Evolutionary conservation across 345 rosid species (phyloP), one percentile per base, ranked within the genome.

Genomic region (Hypericum perforatum): DNA sequence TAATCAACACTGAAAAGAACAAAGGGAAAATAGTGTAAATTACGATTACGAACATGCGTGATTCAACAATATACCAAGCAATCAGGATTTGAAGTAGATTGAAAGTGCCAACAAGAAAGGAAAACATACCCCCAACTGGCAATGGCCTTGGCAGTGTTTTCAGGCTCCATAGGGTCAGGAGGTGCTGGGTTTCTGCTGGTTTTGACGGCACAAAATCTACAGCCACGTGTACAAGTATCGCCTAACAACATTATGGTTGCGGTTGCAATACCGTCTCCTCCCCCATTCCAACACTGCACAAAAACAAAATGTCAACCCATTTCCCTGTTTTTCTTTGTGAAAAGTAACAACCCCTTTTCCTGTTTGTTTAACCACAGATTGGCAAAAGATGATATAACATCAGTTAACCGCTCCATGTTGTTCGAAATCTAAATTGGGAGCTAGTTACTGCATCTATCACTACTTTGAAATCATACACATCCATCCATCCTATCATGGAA

Each of bases 201-300:
- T 84, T 94, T 94, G 58, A 94, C 99, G 0, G 97, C 99, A 68
- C 99, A 94, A 62, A 94, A 94, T 67, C 99, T 77, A 61, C 97
- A 94, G n/a, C 99, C 97, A 10, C 97, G 97, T 8, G 99, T 94
- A 73, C 97, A 94, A 39, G 94, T 89, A 61, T 94, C 99, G 36
- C 99, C 99, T 39, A 94, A 88, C 61, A 89, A 73, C 99, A 94
- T 94, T 46, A 86, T 94, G 0, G 97, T 94, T 9, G 97, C 99
- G 0, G 97, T 94, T n/a, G 97, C 82, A 69, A 89, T 77, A 52
- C 97, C 99, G 65, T 94, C 99, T 16, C 80, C 86, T 42, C 99
- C 99, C 40, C 99, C 99, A 81, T 89, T 94, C 97, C 99, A 94
- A 72, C 99, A 94, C 91, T 86, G 66, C 56, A 49, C 38, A 37